Evolutionary conservation across 441 rosid genomes (phyloP).

Genomic region (Gossypium gossypioides): DNA sequence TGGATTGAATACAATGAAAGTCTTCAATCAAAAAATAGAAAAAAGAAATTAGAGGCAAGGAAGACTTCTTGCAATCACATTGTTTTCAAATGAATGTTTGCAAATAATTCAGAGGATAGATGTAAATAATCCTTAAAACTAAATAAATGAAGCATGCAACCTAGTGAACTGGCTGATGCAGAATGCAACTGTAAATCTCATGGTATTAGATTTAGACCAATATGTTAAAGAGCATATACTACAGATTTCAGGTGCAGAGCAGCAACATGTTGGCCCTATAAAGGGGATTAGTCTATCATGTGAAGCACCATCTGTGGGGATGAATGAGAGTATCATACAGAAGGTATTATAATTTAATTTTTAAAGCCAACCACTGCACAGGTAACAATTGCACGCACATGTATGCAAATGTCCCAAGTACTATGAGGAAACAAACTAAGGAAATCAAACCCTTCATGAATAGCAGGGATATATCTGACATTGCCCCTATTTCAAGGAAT

Average conservation of each 20-base stretch:
- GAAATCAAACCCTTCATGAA: slow-evolving; percentile 6
- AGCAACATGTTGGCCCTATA: not conserved
- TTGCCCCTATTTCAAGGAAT: slow-evolving; percentile 13
- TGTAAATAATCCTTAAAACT: not conserved
- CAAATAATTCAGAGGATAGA: not conserved
- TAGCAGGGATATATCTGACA: not conserved
- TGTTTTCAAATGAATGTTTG: not conserved
- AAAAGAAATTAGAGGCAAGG: not conserved
- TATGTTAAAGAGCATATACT: not conserved
- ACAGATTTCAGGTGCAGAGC: not conserved
- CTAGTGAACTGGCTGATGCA: not conserved
- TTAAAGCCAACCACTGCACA: not conserved
- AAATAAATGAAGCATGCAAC: not conserved
- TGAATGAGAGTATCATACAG: not conserved
- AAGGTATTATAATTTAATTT: not conserved
- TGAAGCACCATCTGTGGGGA: not conserved
- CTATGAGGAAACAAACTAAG: slow-evolving; percentile 6
- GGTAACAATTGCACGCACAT: not conserved
- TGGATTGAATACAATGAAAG: not conserved
- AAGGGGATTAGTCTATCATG: not conserved
- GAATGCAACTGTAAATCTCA: not conserved
- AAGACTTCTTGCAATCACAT: not conserved
- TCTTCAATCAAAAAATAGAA: not conserved
- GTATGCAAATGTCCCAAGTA: not conserved
- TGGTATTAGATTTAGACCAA: not conserved